Conservation (phyloP, 305 asterid species). For the Plantago rigida region DNA sequence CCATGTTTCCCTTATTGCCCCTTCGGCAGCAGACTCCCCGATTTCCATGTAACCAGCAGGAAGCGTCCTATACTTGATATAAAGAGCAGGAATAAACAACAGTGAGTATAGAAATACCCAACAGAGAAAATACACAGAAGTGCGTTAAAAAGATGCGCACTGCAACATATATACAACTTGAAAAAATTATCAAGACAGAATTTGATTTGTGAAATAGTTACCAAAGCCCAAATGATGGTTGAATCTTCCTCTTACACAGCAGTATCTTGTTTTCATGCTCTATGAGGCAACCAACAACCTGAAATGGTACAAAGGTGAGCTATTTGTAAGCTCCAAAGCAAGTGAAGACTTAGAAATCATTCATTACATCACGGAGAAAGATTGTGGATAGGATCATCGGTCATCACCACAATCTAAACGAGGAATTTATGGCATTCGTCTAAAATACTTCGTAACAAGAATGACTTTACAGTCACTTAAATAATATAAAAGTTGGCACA, state of each 20-base stretch:
- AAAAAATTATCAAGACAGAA: slow-evolving; percentile 3
- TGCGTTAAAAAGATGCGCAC: not conserved
- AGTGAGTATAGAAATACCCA: not conserved
- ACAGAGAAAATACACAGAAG: not conserved
- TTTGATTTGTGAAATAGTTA: slow-evolving; percentile 31
- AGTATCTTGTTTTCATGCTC: slow-evolving; percentile 88
- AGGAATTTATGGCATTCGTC: too few relatives aligned
- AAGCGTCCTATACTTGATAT: slow-evolving; percentile 57
- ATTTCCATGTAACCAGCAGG: slow-evolving; percentile 99
- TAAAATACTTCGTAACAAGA: not conserved
- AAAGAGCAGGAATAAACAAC: not conserved
- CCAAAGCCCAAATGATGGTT: slow-evolving; percentile 94
- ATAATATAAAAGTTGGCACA: not conserved
- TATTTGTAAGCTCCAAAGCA: too few relatives aligned
- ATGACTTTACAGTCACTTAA: not conserved
- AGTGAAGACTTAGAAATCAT: too few relatives aligned
- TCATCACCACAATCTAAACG: too few relatives aligned
- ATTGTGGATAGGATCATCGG: too few relatives aligned
- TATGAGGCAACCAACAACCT: slow-evolving; percentile 98
- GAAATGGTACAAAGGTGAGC: not conserved
- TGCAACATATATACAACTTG: not conserved
- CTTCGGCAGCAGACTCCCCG: slow-evolving; percentile 88
- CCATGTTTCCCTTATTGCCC: slow-evolving; percentile 86
- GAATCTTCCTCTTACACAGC: slow-evolving; percentile 79
- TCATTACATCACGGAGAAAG: too few relatives aligned